Base-by-base conservation (phyloP, 2,329 filamentous ascomycete species). In the Bisporella sp. region DNA sequence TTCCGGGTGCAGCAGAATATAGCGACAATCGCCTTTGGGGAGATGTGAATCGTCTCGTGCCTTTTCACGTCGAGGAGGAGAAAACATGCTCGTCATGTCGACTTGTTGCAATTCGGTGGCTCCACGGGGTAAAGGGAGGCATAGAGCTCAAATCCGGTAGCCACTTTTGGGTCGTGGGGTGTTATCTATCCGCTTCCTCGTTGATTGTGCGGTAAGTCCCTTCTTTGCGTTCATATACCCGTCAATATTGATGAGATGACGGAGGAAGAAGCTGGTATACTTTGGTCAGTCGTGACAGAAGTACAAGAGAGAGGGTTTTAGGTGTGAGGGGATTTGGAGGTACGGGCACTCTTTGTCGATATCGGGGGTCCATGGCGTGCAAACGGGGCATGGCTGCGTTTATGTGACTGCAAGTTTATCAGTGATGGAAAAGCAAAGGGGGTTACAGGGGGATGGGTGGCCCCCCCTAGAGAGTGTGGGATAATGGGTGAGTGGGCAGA, bases 11-110 rank as follows among this genome's bases (percentile, higher is more conserved):
- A 78, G 69, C 31, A 82, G 64, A 54, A 82, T 81, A 58, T 77
- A 82, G 53, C 77, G 76, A 57, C 79, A 82, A 57, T 79, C 76
- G 32, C 79, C 79, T 57, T 73, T 71, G 11, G 79, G 79, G 28
- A 82, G 69, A 46, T 69, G 70, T 37, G 69, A 75, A 48, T 55
- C 50, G 13, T 47, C 50, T 50, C 54, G 54, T 33, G 59, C 55
- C 54, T 57, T 64, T 49, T 61, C 60, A 58, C 57, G 59, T 48
- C 56, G 62, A 32, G 57, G 61, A 47, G 61, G 60, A 46, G 59
- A 58, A 44, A 59, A 62, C 56, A 62, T 62, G 51, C 46, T 61
- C 54, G 46, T 55, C 50, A 40, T 52, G 45, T 50, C 47, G 49
- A 49, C 46, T 35, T 54, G 41, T 53, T 54, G 51, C 52, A 41